Evolutionary conservation across 2,329 filamentous ascomycete species (phyloP), one percentile per base, ranked within the genome.

Genomic region (Nemania sp.): DNA sequence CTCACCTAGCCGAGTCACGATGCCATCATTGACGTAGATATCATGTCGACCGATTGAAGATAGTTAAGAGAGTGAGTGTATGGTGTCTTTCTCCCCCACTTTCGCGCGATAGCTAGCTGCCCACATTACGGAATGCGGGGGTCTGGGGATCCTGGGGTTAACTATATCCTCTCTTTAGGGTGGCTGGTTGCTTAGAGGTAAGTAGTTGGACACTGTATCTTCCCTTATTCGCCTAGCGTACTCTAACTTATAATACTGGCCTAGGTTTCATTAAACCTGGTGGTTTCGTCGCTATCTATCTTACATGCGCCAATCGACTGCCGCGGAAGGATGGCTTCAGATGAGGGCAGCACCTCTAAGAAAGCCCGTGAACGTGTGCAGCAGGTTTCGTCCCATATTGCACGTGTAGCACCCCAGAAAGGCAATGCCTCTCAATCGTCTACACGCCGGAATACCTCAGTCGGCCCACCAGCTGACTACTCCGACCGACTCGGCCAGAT

Each of bases 401-500:
- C 64, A 49, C 32, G 2, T 27, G 1, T n/a, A n/a, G n/a, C 54
- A 2, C 15, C 55, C 18, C 5, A 24, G 4, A 45, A 66, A 51
- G 27, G 66, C 2, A 27, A 52, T 45, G 43, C 10, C 8, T 27
- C 45, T 6, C 32, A 45, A 47, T 6, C 53, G 5, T n/a, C 59
- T 15, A 32, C 35, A 22, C 56, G 57, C 27, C 67, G 64, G 18
- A 49, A 58, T 22, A 45, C 20, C 27, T 20, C 62, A 26, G 24
- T 20, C 20, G 64, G 60, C 3, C 60, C 52, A 2, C 68, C 68
- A 20, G 65, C 68, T 27, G 68, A 70, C 27, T 70, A 70, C 43
- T 65, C 68, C n/a, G 68, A 70, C 54, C 62, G 65, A 22, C 68
- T 70, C 10, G 57, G 62, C 45, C 65, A 70, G 51, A 70, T 70